Base-by-base conservation (phyloP, 768 basidiomycete genomes). In the Leccinum variicolor region DNA sequence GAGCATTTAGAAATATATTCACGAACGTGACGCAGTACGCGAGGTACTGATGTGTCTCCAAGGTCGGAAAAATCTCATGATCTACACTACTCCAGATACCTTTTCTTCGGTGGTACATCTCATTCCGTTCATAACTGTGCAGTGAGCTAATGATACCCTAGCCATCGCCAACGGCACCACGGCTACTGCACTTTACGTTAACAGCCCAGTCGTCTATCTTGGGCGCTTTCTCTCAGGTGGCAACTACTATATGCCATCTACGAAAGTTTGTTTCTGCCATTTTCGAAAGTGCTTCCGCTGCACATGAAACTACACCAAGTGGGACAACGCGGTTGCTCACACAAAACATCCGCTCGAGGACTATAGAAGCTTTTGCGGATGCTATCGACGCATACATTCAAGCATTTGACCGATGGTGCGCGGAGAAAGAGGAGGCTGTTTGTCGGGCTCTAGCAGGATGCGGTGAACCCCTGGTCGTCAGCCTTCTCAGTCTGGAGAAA, bases 291-390 rank as follows among this genome's bases (percentile, higher is more conserved):
- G 60, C 61, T n/a, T 62, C 58, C 25, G 21, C 54, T 1, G 31
- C 50, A 36, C 57, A 60, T 15, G 56, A 61, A 67, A 67, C 57
- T 7, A 59, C 64, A 9, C 58, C 71, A 28, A 70, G 62, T 4
- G 68, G 59, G 25, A 60, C 64, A 9, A 55, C 34, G 48, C 63
- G 52, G 39, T 52, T 75, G 48, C 59, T 74, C 29, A 61, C 64
- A 31, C 66, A 67, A 31, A 63, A 47, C 50, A 59, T 59, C 55
- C 48, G 62, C 10, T 83, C 84, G 10, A 81, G 79, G 31, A 91
- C 89, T 0, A 72, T 90, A n/a, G 89, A 93, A 68, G 92, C 92
- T 0, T 92, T 92, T 66, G 83, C 87, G 1, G 89, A 92, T 55
- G 90, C 89, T 0, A 73, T 92, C 48, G 83, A 84, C 58, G 62